A percentile compares a stretch with the other conserved stretches of the same genome.
phyloP scores from a whole-genome alignment of 768 basidiomycete genomes.

The Leucogyrophana mollusca region DNA sequence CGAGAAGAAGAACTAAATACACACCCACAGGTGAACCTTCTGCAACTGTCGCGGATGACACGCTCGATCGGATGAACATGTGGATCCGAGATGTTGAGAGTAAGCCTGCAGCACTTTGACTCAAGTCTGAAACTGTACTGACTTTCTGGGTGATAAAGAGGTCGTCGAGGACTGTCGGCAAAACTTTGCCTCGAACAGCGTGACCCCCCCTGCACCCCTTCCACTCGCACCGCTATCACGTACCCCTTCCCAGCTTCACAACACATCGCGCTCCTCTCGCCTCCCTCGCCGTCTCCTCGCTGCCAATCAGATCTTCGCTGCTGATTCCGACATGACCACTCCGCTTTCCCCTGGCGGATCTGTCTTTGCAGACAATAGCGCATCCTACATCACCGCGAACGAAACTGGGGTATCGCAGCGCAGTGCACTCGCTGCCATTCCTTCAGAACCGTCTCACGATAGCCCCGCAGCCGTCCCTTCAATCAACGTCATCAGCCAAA shows the following conservation, averaged over 20 bases:
- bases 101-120: conserved; percentile 38
- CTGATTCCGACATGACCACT: conserved; percentile 18
- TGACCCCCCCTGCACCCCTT: conserved; percentile 55
- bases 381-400: conserved; percentile 14
- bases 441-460: background rate
- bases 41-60: conserved; percentile 2
- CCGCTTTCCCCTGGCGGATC: conserved; percentile 20
- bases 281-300: conserved; percentile 62
- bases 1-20: conserved; percentile 18
- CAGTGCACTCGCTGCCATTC: background rate
- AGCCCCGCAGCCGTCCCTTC: conserved; percentile 11
- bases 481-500: conserved; percentile 23
- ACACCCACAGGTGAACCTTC: background rate
- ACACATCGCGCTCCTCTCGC: conserved; percentile 38
- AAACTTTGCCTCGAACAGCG: conserved; percentile 59
- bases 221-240: conserved; percentile 60
- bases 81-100: conserved; percentile 87
- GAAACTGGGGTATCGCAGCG: conserved; percentile 18
- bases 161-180: conserved; percentile 81
- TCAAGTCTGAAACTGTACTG: conserved; percentile 8
- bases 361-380: conserved; percentile 13
- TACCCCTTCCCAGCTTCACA: conserved; percentile 38
- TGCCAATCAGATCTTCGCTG: conserved; percentile 69
- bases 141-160: conserved; percentile 38
- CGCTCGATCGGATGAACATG: conserved; percentile 66